Base-by-base conservation (phyloP, 345 rosid species). In the Cardamine occulta region DNA sequence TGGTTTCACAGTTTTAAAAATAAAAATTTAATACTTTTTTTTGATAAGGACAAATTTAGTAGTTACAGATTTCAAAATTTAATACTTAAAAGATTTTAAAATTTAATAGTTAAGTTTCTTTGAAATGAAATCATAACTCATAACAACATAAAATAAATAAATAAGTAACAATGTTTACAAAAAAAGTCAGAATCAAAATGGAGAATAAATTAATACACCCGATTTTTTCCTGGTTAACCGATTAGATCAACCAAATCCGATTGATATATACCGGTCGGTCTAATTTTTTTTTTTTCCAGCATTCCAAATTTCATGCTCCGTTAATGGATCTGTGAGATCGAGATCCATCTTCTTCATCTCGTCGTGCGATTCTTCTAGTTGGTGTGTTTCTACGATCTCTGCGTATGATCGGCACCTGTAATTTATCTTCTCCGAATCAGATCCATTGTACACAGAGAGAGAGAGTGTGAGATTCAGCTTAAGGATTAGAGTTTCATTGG, bases 241-340 rank as follows among this genome's bases (percentile, higher is more conserved):
- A 21, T 21, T 21, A 14, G 1, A 45, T 21, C 8, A 75, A 76
- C 32, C 18, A 34, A 62, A 42, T 26, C 29, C 59, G 17, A 45
- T 44, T 13, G 3, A 9, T 6, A 5, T 28, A 70, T 28, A 72
- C 80, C 80, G 76, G 68, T 47, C 53, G 66, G 71, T 57, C 24
- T 10, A 2, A 7, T 59, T n/a, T 42, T 40, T 11, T 39, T 10
- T 39, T 13, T 42, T 29, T 42, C n/a, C 39, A 53, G 64, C 42
- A 31, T 13, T 37, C 13, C 37, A 60, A 68, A 53, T 53, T 54
- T 31, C 45, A 55, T 23, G 66, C 49, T 77, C 61, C 48, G 80
- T 65, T 70, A 37, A 80, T 80, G 80, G 82, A 80, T 75, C 82
- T 74, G 68, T 11, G 75, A 68, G 82, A 52, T 52, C 40, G 44